Evolutionary conservation across 176 grass and related monocot species (phyloP).

Genomic region (Pontederia crassipes): DNA sequence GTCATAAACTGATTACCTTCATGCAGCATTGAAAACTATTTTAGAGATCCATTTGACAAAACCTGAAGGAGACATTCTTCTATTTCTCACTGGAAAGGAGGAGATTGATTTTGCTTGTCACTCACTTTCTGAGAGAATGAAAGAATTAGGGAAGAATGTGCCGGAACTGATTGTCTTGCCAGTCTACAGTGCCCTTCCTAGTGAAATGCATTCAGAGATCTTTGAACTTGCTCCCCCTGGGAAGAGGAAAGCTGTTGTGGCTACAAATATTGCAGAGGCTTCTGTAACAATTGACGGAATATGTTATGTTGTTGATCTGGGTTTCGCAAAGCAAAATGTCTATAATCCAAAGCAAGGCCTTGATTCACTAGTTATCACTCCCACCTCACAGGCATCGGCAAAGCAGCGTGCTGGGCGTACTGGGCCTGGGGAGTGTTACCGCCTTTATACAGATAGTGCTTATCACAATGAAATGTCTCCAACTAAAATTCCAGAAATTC

Average conservation of each 20-base stretch:
- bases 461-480: constrained; percentile 88
- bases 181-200: constrained; percentile 95
- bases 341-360: constrained; percentile 93
- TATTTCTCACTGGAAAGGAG: constrained; percentile 90
- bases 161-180: constrained; percentile 86
- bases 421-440: constrained; percentile 78
- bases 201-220: constrained; percentile 93
- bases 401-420: constrained; percentile 95
- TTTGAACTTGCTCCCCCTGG: constrained; percentile 85
- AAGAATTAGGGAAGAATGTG: constrained; percentile 81
- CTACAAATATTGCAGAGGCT: constrained; percentile 94
- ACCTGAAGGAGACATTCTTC: constrained; percentile 79
- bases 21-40: constrained; percentile 81
- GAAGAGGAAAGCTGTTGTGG: constrained; percentile 94
- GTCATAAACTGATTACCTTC: constrained; percentile 79
- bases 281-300: constrained; percentile 93
- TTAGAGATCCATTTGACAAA: constrained; percentile 90
- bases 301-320: constrained; percentile 91
- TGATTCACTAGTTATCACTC: constrained; percentile 86
- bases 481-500: constrained; percentile 88
- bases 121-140: constrained; percentile 84
- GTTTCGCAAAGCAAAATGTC: constrained; percentile 88
- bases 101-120: constrained; percentile 95
- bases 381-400: constrained; percentile 88
- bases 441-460: constrained; percentile 92